These are phyloP conservation scores for Phytophthora nicotianae DNA, from an alignment of 352 stramenopile genomes.

Conservation along the genomic window DNA sequence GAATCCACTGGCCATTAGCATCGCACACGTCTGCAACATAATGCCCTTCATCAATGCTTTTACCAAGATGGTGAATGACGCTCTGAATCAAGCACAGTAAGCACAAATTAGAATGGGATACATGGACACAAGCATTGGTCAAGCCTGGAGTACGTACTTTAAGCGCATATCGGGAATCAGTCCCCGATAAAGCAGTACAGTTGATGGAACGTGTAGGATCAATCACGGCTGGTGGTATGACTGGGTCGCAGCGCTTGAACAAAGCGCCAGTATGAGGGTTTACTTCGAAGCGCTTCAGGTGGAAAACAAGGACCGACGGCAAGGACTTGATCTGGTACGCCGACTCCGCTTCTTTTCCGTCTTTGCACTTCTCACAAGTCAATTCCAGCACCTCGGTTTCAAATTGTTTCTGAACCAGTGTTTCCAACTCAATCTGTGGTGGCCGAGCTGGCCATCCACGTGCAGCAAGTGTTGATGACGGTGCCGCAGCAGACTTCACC, in stretches of 20 bases:
- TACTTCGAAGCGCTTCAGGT: constrained; percentile 89
- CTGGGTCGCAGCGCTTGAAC: constrained; percentile 81
- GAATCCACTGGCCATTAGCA: constrained; percentile 56
- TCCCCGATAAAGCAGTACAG: constrained; percentile 23
- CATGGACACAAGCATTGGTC: neutral
- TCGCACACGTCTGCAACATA: constrained; percentile 84
- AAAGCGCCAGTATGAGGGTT: constrained; percentile 64
- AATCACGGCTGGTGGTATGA: constrained; percentile 64
- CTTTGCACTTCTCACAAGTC: constrained; percentile 85
- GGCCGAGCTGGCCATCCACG: constrained; percentile 13
- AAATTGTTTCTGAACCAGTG: constrained; percentile 79
- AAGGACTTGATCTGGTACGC: constrained; percentile 71
- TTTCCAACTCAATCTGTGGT: constrained; percentile 54
- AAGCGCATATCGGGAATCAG: constrained; percentile 46
- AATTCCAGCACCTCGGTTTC: constrained; percentile 78
- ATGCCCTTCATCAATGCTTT: constrained; percentile 82
- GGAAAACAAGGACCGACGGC: constrained; percentile 74
- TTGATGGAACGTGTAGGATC: constrained; percentile 47
- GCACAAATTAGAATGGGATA: constrained; percentile 11
- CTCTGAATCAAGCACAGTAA: constrained; percentile 49
- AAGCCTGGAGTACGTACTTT: constrained; percentile 48
- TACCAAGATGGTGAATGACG: constrained; percentile 83
- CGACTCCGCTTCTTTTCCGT: constrained; percentile 62
- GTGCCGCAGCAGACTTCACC: constrained; percentile 12
- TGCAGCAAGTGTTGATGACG: constrained; percentile 14